Evolutionary conservation across 1,139 yeast genomes (phyloP), one percentile per base, ranked within the genome.

Genomic region (Hyphopichia buzzinii): DNA sequence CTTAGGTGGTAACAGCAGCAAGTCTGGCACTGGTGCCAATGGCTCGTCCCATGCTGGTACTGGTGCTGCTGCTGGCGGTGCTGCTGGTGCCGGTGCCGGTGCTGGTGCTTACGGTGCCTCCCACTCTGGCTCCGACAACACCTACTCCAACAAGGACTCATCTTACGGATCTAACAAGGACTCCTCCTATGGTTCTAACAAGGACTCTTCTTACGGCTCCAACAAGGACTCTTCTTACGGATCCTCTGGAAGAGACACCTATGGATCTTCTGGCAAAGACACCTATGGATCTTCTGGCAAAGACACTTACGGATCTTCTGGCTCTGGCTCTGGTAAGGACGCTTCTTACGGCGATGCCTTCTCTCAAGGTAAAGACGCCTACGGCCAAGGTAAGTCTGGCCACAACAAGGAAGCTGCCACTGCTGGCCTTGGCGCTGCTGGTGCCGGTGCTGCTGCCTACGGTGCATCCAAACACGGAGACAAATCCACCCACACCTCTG

Each of bases 1-100:
- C 17, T 39, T 42, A 19, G 57, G 56, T 21, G 53, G 50, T 14
- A 40, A 43, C 22, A n/a, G n/a, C n/a, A 11, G 17, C 4, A 19
- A 33, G n/a, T 28, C 36, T 10, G 31, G 36, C 31, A 44, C 38
- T 16, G 43, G 31, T 23, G 19, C 27, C 17, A 29, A 32, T 11
- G 12, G 14, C 19, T 15, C 40, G 11, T 27, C 37, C 26, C 37
- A 41, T 24, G 25, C 34, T 11, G 38, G 40, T 12, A 35, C 40
- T 29, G 48, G 40, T 14, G 36, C 35, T 30, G 36, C 42, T 12
- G 30, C 43, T 27, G 32, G 47, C 12, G 47, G 44, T 31, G 38
- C 38, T 23, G 37, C 42, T 23, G 48, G 42, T 21, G 39, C 43
- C 12, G 50, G 44, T 17, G 35, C 45, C 32, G 50, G 47, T 2